A percentile compares a stretch with the other conserved stretches of the same genome.
Evolutionary conservation across 352 stramenopile species (phyloP).

Genomic region (Hyaloperonospora arabidopsidis): DNA sequence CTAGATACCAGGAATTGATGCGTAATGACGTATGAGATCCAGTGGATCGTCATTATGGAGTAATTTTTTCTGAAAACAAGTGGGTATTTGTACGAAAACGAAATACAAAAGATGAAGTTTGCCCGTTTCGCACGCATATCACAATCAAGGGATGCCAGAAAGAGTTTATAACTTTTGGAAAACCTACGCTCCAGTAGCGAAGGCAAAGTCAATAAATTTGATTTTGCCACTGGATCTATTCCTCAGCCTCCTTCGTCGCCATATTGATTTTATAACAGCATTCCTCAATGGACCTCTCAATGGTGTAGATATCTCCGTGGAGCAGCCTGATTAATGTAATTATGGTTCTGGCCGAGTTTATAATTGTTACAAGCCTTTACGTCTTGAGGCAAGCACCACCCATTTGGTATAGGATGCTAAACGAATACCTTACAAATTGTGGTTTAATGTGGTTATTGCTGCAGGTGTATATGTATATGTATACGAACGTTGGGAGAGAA

Average conservation of each 20-base stretch:
- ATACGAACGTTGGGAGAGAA: not conserved
- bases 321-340: conserved; percentile 5
- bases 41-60: no score
- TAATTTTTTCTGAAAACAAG: no score
- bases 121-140: not conserved
- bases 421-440: not conserved
- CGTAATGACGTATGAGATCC: no score
- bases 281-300: conserved; percentile 8
- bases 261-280: conserved; percentile 1
- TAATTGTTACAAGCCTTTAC: conserved; percentile 3
- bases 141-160: conserved; percentile 8
- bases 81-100: not conserved
- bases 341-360: conserved; percentile 4
- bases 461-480: conserved; percentile 3
- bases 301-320: conserved; percentile 1
- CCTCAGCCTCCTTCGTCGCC: not conserved
- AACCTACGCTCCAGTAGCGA: conserved; percentile 5
- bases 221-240: not conserved
- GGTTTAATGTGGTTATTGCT: not conserved
- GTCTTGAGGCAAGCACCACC: conserved; percentile 5
- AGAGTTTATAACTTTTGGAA: conserved; percentile 4
- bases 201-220: not conserved
- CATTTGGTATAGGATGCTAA: conserved; percentile 3
- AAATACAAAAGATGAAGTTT: not conserved
- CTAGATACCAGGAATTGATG: no score